These are phyloP conservation scores for Nemania sp. DNA, from an alignment of 2,329 filamentous ascomycete species.

Conservation along the genomic window DNA sequence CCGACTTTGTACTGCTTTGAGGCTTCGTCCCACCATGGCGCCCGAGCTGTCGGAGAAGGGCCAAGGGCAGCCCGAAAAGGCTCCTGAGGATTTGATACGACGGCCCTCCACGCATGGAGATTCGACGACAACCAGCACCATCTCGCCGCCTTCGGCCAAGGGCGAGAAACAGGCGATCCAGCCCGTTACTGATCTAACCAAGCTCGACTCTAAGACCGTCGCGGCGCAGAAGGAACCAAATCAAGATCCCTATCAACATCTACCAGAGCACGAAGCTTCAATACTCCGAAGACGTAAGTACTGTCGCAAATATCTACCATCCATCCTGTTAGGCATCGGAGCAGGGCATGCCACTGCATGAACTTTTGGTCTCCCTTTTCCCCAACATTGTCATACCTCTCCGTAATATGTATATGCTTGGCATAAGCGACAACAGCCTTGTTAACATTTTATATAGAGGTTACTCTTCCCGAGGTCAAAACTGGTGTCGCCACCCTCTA, in stretches of 20 bases:
- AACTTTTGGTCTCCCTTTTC: not conserved
- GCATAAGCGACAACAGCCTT: not conserved
- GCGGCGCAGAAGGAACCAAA: slow-evolving; percentile 46
- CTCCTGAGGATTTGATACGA: slow-evolving; percentile 30
- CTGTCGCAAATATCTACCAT: not conserved
- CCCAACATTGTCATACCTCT: no score
- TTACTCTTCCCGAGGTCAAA: slow-evolving; percentile 65
- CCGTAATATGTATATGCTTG: not conserved
- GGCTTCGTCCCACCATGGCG: slow-evolving; percentile 31
- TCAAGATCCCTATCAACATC: slow-evolving; percentile 61
- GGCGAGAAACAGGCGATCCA: slow-evolving; percentile 23
- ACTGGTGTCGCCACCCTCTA: slow-evolving; percentile 68
- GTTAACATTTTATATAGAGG: slow-evolving; percentile 44
- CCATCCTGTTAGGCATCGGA: not conserved
- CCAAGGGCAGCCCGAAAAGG: slow-evolving; percentile 33
- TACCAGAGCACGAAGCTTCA: slow-evolving; percentile 66
- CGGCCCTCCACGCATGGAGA: slow-evolving; percentile 43
- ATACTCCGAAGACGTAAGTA: slow-evolving; percentile 61
- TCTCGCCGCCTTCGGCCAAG: slow-evolving; percentile 13
- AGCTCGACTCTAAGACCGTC: slow-evolving; percentile 49
- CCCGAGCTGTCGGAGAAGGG: slow-evolving; percentile 29
- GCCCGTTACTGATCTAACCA: slow-evolving; percentile 38
- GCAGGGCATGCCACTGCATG: not conserved
- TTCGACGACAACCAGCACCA: slow-evolving; percentile 38
- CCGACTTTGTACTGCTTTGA: no score